Conservation (phyloP, 2,329 filamentous ascomycete species). For the Hypoxylon sp. region DNA sequence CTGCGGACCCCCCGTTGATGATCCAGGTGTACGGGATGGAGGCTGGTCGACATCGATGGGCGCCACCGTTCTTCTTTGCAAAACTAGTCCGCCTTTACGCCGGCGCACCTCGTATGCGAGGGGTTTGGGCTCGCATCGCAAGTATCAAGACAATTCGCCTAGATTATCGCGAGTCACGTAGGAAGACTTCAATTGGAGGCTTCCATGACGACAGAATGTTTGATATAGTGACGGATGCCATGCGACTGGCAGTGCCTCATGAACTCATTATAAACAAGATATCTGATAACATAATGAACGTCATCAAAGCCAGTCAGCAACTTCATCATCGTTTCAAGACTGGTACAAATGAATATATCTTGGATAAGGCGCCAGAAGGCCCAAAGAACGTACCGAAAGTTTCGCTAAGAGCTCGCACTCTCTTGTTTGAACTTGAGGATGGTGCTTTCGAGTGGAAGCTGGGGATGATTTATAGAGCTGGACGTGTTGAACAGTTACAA, state of each 20-base stretch:
- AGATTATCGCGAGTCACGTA: slow-evolving; percentile 81
- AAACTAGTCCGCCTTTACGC: slow-evolving; percentile 87
- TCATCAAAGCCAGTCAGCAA: slow-evolving; percentile 86
- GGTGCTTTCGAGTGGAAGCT: slow-evolving; percentile 98
- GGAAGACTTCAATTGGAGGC: slow-evolving; percentile 70
- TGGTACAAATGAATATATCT: slow-evolving; percentile 86
- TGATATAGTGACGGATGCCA: slow-evolving; percentile 85
- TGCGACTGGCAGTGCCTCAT: slow-evolving; percentile 89
- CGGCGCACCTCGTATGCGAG: slow-evolving; percentile 83
- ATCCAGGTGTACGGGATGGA: slow-evolving; percentile 87
- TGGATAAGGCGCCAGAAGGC: slow-evolving; percentile 85
- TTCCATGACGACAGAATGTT: slow-evolving; percentile 81
- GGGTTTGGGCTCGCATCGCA: slow-evolving; percentile 86
- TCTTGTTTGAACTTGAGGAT: slow-evolving; percentile 94
- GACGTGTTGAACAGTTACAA: slow-evolving; percentile 89
- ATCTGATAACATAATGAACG: slow-evolving; percentile 93
- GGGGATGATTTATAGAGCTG: slow-evolving; percentile 91
- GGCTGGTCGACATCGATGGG: slow-evolving; percentile 87
- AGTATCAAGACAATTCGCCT: slow-evolving; percentile 84
- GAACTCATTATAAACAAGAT: slow-evolving; percentile 90
- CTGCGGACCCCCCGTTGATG: slow-evolving; percentile 90
- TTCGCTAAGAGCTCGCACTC: slow-evolving; percentile 81
- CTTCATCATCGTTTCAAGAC: slow-evolving; percentile 94
- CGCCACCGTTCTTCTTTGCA: slow-evolving; percentile 81
- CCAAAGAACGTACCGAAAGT: slow-evolving; percentile 90